A percentile compares a stretch with the other conserved stretches of the same genome.
phyloP scores from a whole-genome alignment of 208 protist genomes.

The Endotrypanum monterogeii region DNA sequence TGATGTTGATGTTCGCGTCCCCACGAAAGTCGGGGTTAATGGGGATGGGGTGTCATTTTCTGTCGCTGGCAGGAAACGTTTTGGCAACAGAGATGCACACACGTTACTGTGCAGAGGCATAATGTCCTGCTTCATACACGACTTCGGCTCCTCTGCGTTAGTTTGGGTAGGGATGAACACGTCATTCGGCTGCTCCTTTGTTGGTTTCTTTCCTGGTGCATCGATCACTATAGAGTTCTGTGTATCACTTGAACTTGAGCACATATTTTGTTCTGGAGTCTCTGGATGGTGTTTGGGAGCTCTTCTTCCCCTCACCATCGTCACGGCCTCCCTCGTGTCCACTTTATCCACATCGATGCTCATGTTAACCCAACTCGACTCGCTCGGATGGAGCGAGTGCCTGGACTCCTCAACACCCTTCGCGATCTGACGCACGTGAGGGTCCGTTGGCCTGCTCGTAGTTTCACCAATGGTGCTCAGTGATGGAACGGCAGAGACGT shows the following conservation, averaged over 20 bases:
- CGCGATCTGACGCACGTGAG: not conserved
- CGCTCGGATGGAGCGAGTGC: constrained; percentile 4
- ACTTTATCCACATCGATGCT: constrained; percentile 10
- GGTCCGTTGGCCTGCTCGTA: not conserved
- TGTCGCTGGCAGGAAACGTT: not conserved
- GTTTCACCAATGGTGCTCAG: not conserved
- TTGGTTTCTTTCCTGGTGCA: not conserved
- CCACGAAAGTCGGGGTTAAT: not conserved
- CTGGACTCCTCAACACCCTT: not conserved
- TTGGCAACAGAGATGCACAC: not conserved
- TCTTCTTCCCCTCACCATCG: not conserved
- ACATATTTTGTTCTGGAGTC: too few species aligned
- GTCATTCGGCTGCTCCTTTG: not conserved
- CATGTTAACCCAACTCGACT: constrained; percentile 1
- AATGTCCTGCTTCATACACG: constrained; percentile 1
- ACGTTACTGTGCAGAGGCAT: not conserved
- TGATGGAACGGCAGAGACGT: constrained; percentile 3
- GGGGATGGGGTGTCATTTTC: too few species aligned
- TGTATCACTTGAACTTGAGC: not conserved
- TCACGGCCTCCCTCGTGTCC: constrained; percentile 9
- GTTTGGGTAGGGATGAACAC: not conserved
- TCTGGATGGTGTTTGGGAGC: not conserved
- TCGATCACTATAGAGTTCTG: constrained; percentile 5
- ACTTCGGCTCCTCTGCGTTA: not conserved
- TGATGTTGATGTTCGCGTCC: not conserved